A percentile compares a stretch with the other conserved stretches of the same genome.
Evolutionary conservation across 2,329 filamentous ascomycete genomes (phyloP).

Genomic region (Ceratocystis huliohia): DNA sequence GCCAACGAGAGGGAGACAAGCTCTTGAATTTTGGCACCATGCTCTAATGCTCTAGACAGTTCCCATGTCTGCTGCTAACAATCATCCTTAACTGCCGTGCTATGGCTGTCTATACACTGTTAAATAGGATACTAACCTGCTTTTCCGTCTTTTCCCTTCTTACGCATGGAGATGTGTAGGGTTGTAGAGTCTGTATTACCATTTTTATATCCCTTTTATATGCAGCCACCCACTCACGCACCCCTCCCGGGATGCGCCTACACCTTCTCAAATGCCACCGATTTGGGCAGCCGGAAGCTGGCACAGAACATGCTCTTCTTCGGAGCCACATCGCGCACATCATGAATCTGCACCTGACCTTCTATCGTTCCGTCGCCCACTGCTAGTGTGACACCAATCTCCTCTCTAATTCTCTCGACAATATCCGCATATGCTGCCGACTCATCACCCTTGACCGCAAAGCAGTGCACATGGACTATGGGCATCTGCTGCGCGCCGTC

Average conservation of each 20-base stretch:
- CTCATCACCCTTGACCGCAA: slow-evolving; percentile 65
- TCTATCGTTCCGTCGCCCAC: slow-evolving; percentile 36
- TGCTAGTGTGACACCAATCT: slow-evolving; percentile 31
- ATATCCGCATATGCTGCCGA: slow-evolving; percentile 45
- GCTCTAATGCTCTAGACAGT: too few relatives aligned
- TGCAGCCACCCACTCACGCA: neutral
- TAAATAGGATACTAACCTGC: neutral
- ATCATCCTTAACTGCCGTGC: too few relatives aligned
- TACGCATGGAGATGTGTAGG: neutral
- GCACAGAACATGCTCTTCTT: slow-evolving; percentile 96
- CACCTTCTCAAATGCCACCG: slow-evolving; percentile 60
- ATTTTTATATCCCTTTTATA: slow-evolving; percentile 3
- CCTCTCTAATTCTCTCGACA: slow-evolving; percentile 32
- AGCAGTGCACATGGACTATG: slow-evolving; percentile 88
- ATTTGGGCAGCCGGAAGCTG: slow-evolving; percentile 69
- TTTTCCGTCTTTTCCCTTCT: neutral
- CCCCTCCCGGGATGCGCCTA: neutral
- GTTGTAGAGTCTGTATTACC: neutral
- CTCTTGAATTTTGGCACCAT: too few relatives aligned
- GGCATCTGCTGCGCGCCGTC: slow-evolving; percentile 50
- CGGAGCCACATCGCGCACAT: slow-evolving; percentile 79
- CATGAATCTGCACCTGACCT: slow-evolving; percentile 44
- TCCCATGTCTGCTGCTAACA: too few relatives aligned
- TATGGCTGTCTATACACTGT: neutral
- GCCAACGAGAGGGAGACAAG: too few relatives aligned